Conservation (phyloP, 108 stramenopile genomes). For the Pseudonitzschia pungens region DNA sequence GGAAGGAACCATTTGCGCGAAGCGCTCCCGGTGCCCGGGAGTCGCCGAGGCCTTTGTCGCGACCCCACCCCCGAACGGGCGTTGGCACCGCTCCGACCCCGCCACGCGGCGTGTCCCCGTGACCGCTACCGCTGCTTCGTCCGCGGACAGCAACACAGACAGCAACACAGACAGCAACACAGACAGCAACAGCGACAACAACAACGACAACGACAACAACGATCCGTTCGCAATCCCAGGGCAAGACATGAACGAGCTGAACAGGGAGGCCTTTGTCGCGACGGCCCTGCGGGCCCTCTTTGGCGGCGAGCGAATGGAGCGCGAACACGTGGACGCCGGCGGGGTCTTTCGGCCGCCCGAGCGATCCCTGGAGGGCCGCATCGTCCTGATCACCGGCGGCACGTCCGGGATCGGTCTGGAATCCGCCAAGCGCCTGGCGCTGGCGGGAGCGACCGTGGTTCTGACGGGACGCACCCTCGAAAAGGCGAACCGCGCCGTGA, state of each 20-base stretch:
- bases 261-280: background rate
- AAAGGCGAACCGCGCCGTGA: slow-evolving; percentile 47
- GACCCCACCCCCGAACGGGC: too few species aligned
- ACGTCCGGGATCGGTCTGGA: slow-evolving; percentile 90
- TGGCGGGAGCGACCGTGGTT: slow-evolving; percentile 89
- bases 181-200: too few species aligned
- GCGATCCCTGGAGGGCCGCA: slow-evolving; percentile 36
- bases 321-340: background rate
- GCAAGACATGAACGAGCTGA: background rate
- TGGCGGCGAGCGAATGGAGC: background rate
- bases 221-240: background rate
- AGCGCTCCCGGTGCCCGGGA: too few species aligned
- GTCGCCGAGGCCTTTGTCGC: too few species aligned
- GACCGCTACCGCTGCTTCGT: too few species aligned
- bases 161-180: background rate
- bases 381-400: slow-evolving; percentile 89
- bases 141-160: background rate
- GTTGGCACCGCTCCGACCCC: too few species aligned
- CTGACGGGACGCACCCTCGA: slow-evolving; percentile 89
- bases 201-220: background rate
- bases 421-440: slow-evolving; percentile 73
- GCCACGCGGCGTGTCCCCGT: too few species aligned
- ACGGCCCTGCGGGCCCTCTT: background rate
- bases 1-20: too few species aligned
- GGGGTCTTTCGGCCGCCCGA: background rate